phyloP scores from a whole-genome alignment of 345 rosid species.

The Eucalyptus sp. region DNA sequence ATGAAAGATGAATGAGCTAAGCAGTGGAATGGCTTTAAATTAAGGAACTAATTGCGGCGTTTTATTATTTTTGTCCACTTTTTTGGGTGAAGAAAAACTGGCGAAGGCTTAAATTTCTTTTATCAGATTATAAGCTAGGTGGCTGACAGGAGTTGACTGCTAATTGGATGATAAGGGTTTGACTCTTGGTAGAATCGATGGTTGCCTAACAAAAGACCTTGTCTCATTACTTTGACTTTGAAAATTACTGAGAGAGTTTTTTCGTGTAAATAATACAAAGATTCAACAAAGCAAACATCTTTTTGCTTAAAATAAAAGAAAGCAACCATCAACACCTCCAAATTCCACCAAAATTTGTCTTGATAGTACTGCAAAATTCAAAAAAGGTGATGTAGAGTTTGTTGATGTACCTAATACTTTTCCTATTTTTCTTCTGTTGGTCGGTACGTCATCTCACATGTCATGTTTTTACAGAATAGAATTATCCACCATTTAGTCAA shows the following conservation, averaged over 20 bases:
- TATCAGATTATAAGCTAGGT: neutral
- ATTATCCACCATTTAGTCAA: neutral
- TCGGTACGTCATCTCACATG: rapidly evolving
- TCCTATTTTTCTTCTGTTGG: neutral
- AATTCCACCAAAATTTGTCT: neutral
- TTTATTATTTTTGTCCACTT: neutral
- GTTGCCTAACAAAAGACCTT: neutral
- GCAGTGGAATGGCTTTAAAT: neutral
- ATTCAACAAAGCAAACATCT: neutral
- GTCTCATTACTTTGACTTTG: neutral
- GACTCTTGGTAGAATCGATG: neutral
- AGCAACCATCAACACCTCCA: neutral
- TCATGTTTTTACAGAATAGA: neutral
- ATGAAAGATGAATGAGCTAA: neutral
- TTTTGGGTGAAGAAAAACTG: neutral
- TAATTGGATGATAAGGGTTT: neutral
- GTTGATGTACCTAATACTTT: neutral
- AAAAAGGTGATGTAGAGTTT: neutral
- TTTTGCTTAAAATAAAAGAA: neutral
- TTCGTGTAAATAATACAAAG: neutral
- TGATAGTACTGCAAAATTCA: neutral
- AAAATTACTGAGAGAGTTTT: neutral
- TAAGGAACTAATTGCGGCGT: rapidly evolving
- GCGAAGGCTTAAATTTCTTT: neutral
- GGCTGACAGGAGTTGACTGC: neutral